Base-by-base conservation (phyloP, 805 yeast genomes). In the Kluyveromyces nonfermentans region DNA sequence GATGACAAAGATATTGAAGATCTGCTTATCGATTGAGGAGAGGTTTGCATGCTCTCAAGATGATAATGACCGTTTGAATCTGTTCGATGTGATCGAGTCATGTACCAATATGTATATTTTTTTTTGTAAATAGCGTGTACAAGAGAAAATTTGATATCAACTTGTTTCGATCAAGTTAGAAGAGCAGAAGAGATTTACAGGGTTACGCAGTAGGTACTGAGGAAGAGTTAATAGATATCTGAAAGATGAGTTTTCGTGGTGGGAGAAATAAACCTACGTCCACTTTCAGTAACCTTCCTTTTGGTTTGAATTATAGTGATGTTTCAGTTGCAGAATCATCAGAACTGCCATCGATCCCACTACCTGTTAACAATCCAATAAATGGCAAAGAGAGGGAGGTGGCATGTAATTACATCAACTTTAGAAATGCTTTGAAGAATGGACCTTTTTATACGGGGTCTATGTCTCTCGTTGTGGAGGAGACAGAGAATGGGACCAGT, bases 1-100 rank as follows among this genome's bases (percentile, higher is more conserved):
- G 75, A 74, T 45, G 88, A 82, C 54, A 77, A 73, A 41, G 90
- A 83, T 49, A 80, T 83, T 42, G 79, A 73, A n/a, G 80, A 82
- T 43, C 65, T 82, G 36, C 67, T 83, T 50, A 82, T 80, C 53
- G 84, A 78, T 47, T 75, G 56, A 51, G 16, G 16, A n/a, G n/a
- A n/a, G n/a, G n/a, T n/a, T n/a, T n/a, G n/a, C n/a, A n/a, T n/a
- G n/a, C n/a, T n/a, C n/a, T n/a, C n/a, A n/a, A n/a, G n/a, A n/a
- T n/a, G n/a, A n/a, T n/a, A n/a, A n/a, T n/a, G n/a, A n/a, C n/a
- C 30, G 3, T 25, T 4, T 25, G 12, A 2, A 25, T 25, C 3
- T 25, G 30, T 25, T 10, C 30, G 30, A 14, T 25, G 30, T 14
- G 30, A 25, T 4, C 9, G n/a, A n/a, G n/a, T n/a, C n/a, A n/a